Evolutionary conservation across 2,329 filamentous ascomycete species (phyloP), one percentile per base, ranked within the genome.

Genomic region (Pochonia chlamydosporia): DNA sequence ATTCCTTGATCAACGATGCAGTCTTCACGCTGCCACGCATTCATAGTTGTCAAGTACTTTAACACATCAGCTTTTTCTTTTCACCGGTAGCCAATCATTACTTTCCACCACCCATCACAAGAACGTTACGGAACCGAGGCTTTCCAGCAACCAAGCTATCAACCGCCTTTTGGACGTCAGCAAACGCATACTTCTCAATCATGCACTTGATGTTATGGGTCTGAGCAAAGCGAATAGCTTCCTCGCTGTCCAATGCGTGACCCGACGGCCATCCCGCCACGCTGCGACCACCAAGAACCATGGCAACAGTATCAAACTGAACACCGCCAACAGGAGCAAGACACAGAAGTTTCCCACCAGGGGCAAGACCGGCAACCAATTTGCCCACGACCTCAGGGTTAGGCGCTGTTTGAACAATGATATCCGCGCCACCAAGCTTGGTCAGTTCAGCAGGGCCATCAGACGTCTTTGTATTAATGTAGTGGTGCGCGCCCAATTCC

Each of bases 221-320:
- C 49, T 73, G 67, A 0, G 84, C 76, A 58, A 89, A 89, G 3
- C 70, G 71, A 44, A 89, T 75, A 50, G 86, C 83, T 55, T 87
- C 80, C 57, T 82, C 78, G 47, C 76, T 73, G 51, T 87, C 78
- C 40, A 81, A 69, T 1, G 82, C 73, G 33, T 85, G 74, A 0
- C 84, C 84, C 20, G 78, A 77, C 0, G 85, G 73, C 63, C 76
- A 82, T 9, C 83, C 83, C 52, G 81, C 74, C 1, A 93, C 70
- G 3, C 74, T 79, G 14, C 81, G 65, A 4, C 80, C 84, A 49
- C 75, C 72, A 5, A 31, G 5, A 6, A 80, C 67, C 43, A 81
- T 49, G 11, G 58, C 25, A 1, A 52, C 46, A 0, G 69, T 71
- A 52, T 78, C 61, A 20, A 81, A 58, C 50, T 69, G 63, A n/a